These are phyloP conservation scores for Aegilops umbellulata DNA, from an alignment of 176 grass and related monocot species.

Conservation along the genomic window DNA sequence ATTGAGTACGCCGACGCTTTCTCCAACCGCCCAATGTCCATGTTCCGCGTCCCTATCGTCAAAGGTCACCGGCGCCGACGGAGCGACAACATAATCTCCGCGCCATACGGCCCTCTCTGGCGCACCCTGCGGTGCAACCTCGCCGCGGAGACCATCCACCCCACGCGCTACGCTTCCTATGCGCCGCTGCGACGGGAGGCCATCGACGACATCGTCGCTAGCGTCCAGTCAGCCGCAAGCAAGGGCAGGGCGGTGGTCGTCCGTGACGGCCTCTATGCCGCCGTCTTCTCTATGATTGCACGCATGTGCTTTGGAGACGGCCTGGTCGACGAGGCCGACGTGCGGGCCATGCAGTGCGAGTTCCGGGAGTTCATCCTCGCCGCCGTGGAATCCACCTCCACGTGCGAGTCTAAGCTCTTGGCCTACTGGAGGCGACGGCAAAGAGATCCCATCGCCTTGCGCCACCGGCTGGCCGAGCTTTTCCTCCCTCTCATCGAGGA, in stretches of 20 bases:
- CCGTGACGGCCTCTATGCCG: not conserved
- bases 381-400: too few species aligned
- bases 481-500: not conserved
- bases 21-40: too few species aligned
- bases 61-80: not conserved
- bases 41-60: not conserved
- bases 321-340: not conserved
- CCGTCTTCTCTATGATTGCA: not conserved
- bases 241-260: not conserved
- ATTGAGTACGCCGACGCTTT: too few species aligned
- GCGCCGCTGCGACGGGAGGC: too few species aligned
- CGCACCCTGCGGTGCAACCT: not conserved
- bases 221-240: too few species aligned
- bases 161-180: not conserved
- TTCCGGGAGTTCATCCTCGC: not conserved
- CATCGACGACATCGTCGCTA: too few species aligned
- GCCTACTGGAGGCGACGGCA: too few species aligned
- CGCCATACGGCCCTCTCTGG: not conserved
- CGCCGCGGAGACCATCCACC: too few species aligned
- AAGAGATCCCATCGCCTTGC: not conserved
- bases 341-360: not conserved
- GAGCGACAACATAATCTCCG: not conserved
- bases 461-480: not conserved
- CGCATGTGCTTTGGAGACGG: not conserved
- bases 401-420: too few species aligned